Evolutionary conservation across 1,284 basidiomycete species (phyloP).

Genomic region (Volvariella surrecta): DNA sequence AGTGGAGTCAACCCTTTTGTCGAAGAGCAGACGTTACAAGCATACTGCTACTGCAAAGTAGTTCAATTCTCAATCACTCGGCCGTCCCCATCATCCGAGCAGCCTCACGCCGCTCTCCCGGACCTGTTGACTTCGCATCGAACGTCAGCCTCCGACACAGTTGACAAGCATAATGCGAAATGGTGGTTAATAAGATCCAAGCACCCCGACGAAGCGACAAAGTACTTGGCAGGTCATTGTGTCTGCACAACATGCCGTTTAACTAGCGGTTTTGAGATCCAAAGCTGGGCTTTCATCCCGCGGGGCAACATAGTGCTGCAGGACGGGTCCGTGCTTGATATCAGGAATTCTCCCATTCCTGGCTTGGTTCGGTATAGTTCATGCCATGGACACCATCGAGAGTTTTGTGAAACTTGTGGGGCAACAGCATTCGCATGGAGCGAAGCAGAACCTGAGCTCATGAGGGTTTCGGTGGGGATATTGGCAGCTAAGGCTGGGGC

Average conservation of each 20-base stretch:
- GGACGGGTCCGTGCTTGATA: background rate
- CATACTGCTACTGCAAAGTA: slow-evolving; percentile 6
- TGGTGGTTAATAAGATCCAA: slow-evolving; percentile 3
- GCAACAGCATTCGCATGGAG: slow-evolving; percentile 6
- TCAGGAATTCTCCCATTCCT: background rate
- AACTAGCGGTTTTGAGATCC: background rate
- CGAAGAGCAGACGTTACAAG: background rate
- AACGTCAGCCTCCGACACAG: background rate
- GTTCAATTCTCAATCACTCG: slow-evolving; percentile 2
- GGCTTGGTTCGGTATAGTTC: slow-evolving; percentile 8
- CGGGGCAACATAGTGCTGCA: background rate
- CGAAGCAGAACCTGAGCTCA: background rate
- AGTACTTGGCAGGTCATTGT: slow-evolving; percentile 4
- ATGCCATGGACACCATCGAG: slow-evolving; percentile 4
- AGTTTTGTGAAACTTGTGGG: slow-evolving; percentile 9
- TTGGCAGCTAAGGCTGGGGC: slow-evolving; percentile 4
- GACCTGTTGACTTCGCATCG: background rate
- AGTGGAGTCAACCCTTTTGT: background rate
- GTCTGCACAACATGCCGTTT: slow-evolving; percentile 2
- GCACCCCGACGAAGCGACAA: background rate
- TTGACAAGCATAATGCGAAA: background rate
- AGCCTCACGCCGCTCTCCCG: background rate
- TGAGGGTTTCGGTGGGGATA: slow-evolving; percentile 7
- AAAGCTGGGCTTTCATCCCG: slow-evolving; percentile 3
- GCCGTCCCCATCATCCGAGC: slow-evolving; percentile 2